Conservation (phyloP, 805 yeast species). For the Pichia manshurica region DNA sequence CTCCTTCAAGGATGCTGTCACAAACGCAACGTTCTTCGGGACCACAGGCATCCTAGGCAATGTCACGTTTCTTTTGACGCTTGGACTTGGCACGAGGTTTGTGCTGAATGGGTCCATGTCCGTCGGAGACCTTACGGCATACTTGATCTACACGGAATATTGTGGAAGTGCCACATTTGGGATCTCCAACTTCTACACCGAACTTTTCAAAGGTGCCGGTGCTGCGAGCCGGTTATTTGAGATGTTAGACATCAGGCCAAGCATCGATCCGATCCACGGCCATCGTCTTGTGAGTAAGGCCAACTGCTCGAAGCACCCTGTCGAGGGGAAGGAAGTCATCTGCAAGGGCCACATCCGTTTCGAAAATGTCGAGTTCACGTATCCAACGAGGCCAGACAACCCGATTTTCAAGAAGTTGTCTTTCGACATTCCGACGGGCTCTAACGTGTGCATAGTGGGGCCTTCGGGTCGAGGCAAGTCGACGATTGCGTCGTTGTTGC, state of each 20-base stretch:
- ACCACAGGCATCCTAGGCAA: slow-evolving; percentile 83
- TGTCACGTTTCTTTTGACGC: slow-evolving; percentile 64
- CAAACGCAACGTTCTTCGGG: slow-evolving; percentile 75
- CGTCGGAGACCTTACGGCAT: slow-evolving; percentile 85
- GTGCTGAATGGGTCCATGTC: slow-evolving; percentile 69
- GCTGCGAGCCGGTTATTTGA: slow-evolving; percentile 92
- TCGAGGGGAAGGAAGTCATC: slow-evolving; percentile 12
- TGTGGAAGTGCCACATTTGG: slow-evolving; percentile 93
- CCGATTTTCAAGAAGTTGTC: slow-evolving; percentile 58
- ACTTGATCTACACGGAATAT: slow-evolving; percentile 92
- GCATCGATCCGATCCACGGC: slow-evolving; percentile 67
- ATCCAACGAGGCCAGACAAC: slow-evolving; percentile 81
- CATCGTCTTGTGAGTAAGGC: slow-evolving; percentile 29
- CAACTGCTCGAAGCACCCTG: slow-evolving; percentile 5
- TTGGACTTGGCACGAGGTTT: slow-evolving; percentile 76
- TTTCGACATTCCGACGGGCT: slow-evolving; percentile 68
- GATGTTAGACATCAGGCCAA: slow-evolving; percentile 70
- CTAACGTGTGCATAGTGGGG: slow-evolving; percentile 89
- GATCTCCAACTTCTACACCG: slow-evolving; percentile 84
- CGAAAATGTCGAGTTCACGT: slow-evolving; percentile 60
- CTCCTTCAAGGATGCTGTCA: slow-evolving; percentile 75
- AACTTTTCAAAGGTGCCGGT: slow-evolving; percentile 94
- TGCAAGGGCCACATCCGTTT: slow-evolving; percentile 58
- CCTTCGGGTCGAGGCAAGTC: slow-evolving; percentile 96
- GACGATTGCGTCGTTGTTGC: slow-evolving; percentile 71